Evolutionary conservation across 345 rosid genomes (phyloP).

Genomic region (Cardamine resedifolia): DNA sequence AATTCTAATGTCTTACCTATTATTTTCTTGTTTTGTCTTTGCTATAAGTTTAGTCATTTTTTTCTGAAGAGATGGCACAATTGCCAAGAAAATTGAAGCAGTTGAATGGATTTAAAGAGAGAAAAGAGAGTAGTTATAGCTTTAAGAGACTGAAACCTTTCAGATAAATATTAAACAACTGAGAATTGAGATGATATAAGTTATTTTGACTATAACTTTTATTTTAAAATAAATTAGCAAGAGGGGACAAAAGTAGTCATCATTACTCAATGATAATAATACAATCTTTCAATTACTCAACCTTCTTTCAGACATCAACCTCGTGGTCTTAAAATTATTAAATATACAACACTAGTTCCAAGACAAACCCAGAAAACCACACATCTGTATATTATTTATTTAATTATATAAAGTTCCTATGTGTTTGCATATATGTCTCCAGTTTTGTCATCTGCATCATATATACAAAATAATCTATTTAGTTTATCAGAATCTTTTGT

Average conservation of each 20-base stretch:
- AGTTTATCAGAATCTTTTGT: slow-evolving; percentile 22
- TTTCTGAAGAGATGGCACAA: slow-evolving; percentile 37
- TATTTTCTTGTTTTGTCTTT: slow-evolving; percentile 28
- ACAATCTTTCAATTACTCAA: slow-evolving; percentile 40
- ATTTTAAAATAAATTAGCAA: slow-evolving; percentile 18
- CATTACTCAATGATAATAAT: slow-evolving; percentile 71
- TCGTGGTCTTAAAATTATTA: slow-evolving; percentile 48
- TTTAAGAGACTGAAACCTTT: slow-evolving; percentile 47
- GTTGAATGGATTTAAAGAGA: slow-evolving; percentile 42
- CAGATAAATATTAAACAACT: slow-evolving; percentile 40
- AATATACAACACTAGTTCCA: slow-evolving; percentile 37
- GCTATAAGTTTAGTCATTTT: slow-evolving; percentile 22
- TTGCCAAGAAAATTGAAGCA: slow-evolving; percentile 43
- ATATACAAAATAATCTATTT: slow-evolving; percentile 3
- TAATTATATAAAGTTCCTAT: slow-evolving; percentile 29
- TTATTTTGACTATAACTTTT: not conserved
- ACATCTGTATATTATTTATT: slow-evolving; percentile 26
- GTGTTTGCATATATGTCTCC: slow-evolving; percentile 42
- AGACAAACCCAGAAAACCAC: slow-evolving; percentile 43
- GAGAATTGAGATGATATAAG: slow-evolving; percentile 28
- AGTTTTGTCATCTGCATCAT: slow-evolving; percentile 27
- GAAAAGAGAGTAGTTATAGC: slow-evolving; percentile 31
- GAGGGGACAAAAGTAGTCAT: slow-evolving; percentile 57
- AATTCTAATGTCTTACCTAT: slow-evolving; percentile 14
- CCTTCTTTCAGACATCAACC: slow-evolving; percentile 68